phyloP scores from a whole-genome alignment of 306 rosid species.

The Pyrus bretschneideri region DNA sequence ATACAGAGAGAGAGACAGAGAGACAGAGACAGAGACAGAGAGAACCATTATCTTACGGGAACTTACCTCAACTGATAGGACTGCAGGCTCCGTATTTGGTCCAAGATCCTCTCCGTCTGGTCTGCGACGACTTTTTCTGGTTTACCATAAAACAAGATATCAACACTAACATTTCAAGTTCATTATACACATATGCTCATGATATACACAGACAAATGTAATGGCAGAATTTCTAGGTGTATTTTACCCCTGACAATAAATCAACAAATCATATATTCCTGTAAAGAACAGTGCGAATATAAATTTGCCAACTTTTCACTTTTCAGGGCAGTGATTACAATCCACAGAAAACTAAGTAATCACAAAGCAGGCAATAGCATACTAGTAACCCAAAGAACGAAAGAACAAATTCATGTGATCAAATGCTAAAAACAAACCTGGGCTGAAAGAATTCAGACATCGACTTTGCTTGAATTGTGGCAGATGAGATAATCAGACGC shows the following conservation, averaged over 20 bases:
- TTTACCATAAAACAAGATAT: constrained; percentile 13
- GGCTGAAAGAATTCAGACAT: constrained; percentile 67
- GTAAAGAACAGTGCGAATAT: background rate
- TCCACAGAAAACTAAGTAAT: background rate
- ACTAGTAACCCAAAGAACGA: background rate
- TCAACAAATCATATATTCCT: background rate
- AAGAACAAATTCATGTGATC: constrained; percentile 4
- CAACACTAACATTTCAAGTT: constrained; percentile 7
- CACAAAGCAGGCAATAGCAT: background rate
- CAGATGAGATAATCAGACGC: constrained; percentile 82
- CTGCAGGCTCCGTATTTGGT: constrained; percentile 60
- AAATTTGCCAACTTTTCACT: background rate
- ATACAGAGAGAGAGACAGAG: background rate
- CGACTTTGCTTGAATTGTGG: constrained; percentile 89
- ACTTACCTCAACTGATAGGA: constrained; percentile 84
- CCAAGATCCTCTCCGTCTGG: constrained; percentile 38
- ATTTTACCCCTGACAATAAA: background rate
- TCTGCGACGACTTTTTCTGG: constrained; percentile 61
- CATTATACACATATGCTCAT: background rate
- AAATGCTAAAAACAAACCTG: constrained; percentile 42
- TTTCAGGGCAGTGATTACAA: background rate
- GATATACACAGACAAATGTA: background rate
- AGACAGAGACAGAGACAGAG: background rate
- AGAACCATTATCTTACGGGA: constrained; percentile 1
- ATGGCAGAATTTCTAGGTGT: background rate